Percentiles rank a stretch among this genome's conserved stretches.
phyloP scores from a whole-genome alignment of 2,329 filamentous ascomycete species.

The Hypoxylon sp. region DNA sequence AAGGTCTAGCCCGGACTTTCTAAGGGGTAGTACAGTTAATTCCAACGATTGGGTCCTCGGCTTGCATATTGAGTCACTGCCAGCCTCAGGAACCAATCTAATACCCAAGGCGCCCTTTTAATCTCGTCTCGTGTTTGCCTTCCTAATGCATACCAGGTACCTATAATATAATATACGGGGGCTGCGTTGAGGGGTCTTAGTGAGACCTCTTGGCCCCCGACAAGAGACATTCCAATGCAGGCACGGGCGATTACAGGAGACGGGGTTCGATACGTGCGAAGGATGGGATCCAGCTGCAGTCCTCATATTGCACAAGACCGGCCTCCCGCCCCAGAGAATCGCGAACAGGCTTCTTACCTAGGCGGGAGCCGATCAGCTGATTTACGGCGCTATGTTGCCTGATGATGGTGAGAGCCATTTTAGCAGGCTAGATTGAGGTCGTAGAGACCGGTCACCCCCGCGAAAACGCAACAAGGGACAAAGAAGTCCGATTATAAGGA shows the following conservation, averaged over 20 bases:
- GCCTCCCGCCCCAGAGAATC: slow-evolving; percentile 6
- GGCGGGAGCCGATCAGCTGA: slow-evolving; percentile 45
- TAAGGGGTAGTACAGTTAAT: slow-evolving; percentile 21
- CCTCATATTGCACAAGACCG: slow-evolving; percentile 34
- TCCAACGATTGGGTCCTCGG: slow-evolving; percentile 22
- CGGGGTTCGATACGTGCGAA: slow-evolving; percentile 43
- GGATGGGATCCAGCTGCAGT: slow-evolving; percentile 38
- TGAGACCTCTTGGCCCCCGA: slow-evolving; percentile 25
- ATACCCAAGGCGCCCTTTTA: slow-evolving; percentile 8
- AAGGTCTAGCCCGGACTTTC: slow-evolving; percentile 27
- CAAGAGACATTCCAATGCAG: slow-evolving; percentile 33
- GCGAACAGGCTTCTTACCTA: slow-evolving; percentile 33
- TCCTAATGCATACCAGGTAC: slow-evolving; percentile 24
- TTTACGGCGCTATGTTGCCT: slow-evolving; percentile 36
- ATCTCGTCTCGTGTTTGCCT: slow-evolving; percentile 39
- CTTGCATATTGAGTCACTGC: slow-evolving; percentile 11
- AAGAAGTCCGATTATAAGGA: slow-evolving; percentile 7
- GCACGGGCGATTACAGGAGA: slow-evolving; percentile 45
- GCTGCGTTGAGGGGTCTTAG: slow-evolving; percentile 6
- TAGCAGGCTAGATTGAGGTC: slow-evolving; percentile 9
- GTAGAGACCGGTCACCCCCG: slow-evolving; percentile 35
- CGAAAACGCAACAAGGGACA: background rate
- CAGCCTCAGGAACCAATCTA: slow-evolving; percentile 29
- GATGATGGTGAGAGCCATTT: slow-evolving; percentile 40
- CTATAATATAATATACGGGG: slow-evolving; percentile 4